Conservation (phyloP, 1,284 basidiomycete genomes). For the Cystobasidium sp. region DNA sequence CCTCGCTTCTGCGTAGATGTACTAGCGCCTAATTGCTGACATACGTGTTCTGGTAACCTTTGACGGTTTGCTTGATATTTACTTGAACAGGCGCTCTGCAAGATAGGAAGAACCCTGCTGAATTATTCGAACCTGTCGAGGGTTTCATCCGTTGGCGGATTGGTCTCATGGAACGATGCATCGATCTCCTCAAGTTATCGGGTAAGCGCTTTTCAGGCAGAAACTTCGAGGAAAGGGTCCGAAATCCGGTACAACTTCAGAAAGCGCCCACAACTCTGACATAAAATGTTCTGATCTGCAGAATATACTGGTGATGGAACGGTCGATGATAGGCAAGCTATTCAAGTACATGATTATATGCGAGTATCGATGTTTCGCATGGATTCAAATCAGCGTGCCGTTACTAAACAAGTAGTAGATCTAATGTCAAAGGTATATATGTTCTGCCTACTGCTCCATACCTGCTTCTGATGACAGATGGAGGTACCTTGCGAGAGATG, state of each 20-base stretch:
- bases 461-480: too few species aligned
- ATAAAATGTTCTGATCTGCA: neutral
- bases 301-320: constrained; percentile 38
- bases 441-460: too few species aligned
- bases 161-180: constrained; percentile 40
- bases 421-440: constrained; percentile 41
- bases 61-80: neutral
- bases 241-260: too few species aligned
- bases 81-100: neutral
- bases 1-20: neutral
- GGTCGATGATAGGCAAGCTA: constrained; percentile 20
- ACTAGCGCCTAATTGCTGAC: too few species aligned
- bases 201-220: constrained; percentile 13
- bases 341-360: constrained; percentile 46
- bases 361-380: constrained; percentile 43
- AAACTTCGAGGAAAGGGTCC: too few species aligned
- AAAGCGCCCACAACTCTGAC: neutral
- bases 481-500: neutral
- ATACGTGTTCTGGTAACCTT: neutral
- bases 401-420: constrained; percentile 29
- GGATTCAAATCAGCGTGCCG: constrained; percentile 38
- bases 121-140: constrained; percentile 4
- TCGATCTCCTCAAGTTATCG: constrained; percentile 20
- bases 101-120: constrained; percentile 11
- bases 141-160: constrained; percentile 45